A percentile compares a stretch with the other conserved stretches of the same genome.
These are phyloP conservation scores for Cercophora sp. DNA, from an alignment of 495 filamentous ascomycete species.

Conservation along the genomic window DNA sequence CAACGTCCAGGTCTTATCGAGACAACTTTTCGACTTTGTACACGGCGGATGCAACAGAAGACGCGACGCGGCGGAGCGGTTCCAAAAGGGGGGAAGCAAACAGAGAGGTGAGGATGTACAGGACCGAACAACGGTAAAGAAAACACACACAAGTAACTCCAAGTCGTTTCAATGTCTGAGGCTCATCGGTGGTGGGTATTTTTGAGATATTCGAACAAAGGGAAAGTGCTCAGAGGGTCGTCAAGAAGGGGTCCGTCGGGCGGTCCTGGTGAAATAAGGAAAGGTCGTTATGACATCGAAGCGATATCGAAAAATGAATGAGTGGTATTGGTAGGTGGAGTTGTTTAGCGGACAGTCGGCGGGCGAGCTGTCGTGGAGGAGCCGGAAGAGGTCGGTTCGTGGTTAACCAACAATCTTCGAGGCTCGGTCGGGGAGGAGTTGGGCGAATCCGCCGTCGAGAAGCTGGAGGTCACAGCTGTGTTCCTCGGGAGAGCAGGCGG, in stretches of 20 bases:
- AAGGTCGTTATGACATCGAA: conserved; percentile 69
- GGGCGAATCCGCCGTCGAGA: background rate
- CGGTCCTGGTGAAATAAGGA: conserved; percentile 49
- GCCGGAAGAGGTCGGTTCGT: no score
- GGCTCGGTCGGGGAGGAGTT: background rate
- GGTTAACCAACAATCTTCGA: no score
- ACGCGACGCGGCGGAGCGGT: conserved; percentile 6
- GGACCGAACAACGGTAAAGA: conserved; percentile 37
- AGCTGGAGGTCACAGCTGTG: background rate
- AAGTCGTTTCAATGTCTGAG: conserved; percentile 57
- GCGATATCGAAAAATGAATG: conserved; percentile 41
- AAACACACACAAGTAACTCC: conserved; percentile 48
- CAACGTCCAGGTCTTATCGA: conserved; percentile 28
- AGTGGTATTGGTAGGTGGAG: conserved; percentile 32
- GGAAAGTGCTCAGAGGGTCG: conserved; percentile 36
- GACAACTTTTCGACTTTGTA: conserved; percentile 41
- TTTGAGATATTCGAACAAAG: conserved; percentile 45
- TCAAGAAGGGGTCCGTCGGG: conserved; percentile 44
- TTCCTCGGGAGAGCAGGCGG: background rate
- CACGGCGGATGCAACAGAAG: conserved; percentile 34
- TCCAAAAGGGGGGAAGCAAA: conserved; percentile 23
- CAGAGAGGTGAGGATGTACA: conserved; percentile 42
- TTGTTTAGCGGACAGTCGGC: conserved; percentile 2
- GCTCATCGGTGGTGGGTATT: conserved; percentile 65
- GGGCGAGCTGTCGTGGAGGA: conserved; percentile 8